Percentiles rank a stretch among this genome's conserved stretches.
These are phyloP conservation scores for Phytophthora pistaciae DNA, from an alignment of 352 stramenopile species.

Conservation along the genomic window DNA sequence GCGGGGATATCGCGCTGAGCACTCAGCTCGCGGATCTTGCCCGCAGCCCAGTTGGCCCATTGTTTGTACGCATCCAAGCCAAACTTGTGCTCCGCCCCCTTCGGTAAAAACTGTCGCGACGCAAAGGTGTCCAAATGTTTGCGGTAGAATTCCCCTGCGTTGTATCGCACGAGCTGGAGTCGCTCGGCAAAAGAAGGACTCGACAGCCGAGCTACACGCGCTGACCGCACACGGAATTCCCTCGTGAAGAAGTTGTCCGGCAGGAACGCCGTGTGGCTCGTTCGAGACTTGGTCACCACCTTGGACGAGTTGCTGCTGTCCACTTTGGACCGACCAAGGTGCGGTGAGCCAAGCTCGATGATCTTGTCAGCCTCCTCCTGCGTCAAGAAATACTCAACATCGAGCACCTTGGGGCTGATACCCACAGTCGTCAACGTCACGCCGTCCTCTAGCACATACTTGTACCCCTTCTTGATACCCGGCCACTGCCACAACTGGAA, in stretches of 20 bases:
- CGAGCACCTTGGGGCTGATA: conserved; percentile 75
- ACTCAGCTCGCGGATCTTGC: conserved; percentile 50
- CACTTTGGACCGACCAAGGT: conserved; percentile 75
- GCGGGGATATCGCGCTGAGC: conserved; percentile 42
- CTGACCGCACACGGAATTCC: conserved; percentile 72
- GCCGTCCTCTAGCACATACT: conserved; percentile 76
- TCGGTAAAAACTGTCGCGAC: conserved; percentile 71
- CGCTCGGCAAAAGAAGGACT: conserved; percentile 72
- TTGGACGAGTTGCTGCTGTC: conserved; percentile 67
- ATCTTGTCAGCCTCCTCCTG: conserved; percentile 65
- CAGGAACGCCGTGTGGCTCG: conserved; percentile 86
- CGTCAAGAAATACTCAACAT: conserved; percentile 77
- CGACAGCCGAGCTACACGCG: conserved; percentile 62
- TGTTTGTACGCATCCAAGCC: conserved; percentile 59
- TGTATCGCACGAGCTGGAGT: conserved; percentile 81
- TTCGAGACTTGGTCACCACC: conserved; percentile 71
- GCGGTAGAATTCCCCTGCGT: conserved; percentile 81
- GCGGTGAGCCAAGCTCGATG: conserved; percentile 57
- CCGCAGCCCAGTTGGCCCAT: conserved; percentile 60
- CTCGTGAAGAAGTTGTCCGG: conserved; percentile 71
- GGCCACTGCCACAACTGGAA: conserved; percentile 90
- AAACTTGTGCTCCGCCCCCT: conserved; percentile 41
- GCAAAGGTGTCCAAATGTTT: conserved; percentile 85
- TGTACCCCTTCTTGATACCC: conserved; percentile 81
- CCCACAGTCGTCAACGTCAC: conserved; percentile 78